Conservation (phyloP, 2,329 filamentous ascomycete species). For the Nemania sp. region DNA sequence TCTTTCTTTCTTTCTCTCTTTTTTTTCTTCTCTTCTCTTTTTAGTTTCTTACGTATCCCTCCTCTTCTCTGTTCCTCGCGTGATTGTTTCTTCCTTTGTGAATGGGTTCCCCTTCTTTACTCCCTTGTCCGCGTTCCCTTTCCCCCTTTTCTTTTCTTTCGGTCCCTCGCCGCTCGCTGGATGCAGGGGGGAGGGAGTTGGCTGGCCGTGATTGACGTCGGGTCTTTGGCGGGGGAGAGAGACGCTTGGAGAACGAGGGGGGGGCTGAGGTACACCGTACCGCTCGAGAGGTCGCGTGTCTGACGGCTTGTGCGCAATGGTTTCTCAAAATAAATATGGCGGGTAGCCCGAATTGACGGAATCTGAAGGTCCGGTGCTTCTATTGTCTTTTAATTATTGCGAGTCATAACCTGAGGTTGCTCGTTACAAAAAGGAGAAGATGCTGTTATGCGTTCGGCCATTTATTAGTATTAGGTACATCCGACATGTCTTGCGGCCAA, state of each 20-base stretch:
- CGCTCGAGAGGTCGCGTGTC: slow-evolving; percentile 10
- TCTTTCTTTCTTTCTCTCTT: neutral
- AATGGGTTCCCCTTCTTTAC: too few species aligned
- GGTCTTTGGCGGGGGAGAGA: slow-evolving; percentile 6
- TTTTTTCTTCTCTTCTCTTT: neutral
- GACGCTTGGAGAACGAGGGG: too few species aligned
- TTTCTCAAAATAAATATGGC: neutral
- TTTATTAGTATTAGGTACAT: neutral
- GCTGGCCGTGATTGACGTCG: too few species aligned
- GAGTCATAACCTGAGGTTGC: neutral
- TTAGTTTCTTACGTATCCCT: slow-evolving; percentile 34
- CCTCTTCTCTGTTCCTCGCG: neutral
- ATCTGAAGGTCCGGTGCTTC: neutral
- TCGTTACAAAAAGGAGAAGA: neutral
- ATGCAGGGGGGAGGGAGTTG: too few species aligned
- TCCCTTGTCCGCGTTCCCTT: neutral
- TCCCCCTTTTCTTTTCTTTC: neutral
- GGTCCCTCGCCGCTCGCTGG: neutral
- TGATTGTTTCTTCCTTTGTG: too few species aligned
- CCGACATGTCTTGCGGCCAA: too few species aligned
- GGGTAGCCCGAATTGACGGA: neutral
- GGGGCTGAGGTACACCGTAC: too few species aligned
- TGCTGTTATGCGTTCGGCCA: neutral
- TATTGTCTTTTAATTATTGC: neutral
- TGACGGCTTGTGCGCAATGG: neutral